These are phyloP conservation scores for Mucor saturninus DNA, from an alignment of 371 early-diverging fungal genomes.

Conservation along the genomic window DNA sequence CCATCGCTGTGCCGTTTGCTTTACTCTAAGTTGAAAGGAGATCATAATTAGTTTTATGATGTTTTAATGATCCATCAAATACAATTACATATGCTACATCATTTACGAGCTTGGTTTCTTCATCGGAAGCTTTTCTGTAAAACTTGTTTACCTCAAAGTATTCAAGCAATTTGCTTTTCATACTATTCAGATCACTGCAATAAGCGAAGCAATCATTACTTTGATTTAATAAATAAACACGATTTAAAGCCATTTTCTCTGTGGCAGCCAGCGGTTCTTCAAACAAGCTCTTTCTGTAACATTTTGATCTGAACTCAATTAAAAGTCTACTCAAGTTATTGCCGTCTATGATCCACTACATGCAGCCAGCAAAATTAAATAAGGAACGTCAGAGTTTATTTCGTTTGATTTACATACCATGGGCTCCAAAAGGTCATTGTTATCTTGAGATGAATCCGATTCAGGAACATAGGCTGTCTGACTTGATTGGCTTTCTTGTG, in stretches of 20 bases:
- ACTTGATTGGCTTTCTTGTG: conserved; percentile 17
- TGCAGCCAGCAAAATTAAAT: conserved; percentile 13
- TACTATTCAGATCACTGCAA: conserved; percentile 24
- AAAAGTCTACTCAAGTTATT: conserved; percentile 15
- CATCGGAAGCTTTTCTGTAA: conserved; percentile 21
- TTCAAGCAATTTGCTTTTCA: conserved; percentile 23
- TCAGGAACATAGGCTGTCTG: conserved; percentile 10
- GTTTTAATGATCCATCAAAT: conserved; percentile 25
- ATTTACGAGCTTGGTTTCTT: conserved; percentile 22
- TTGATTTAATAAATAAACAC: conserved; percentile 21
- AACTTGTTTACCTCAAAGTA: conserved; percentile 24
- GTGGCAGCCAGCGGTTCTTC: conserved; percentile 14
- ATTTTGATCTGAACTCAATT: neutral
- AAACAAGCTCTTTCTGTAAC: conserved; percentile 13
- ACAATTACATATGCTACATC: conserved; percentile 28
- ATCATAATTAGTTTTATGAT: conserved; percentile 20
- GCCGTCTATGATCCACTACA: conserved; percentile 17
- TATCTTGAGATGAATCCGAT: conserved; percentile 85
- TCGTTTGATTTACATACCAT: conserved; percentile 45
- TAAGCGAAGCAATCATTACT: conserved; percentile 21
- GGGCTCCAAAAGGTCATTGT: conserved; percentile 94
- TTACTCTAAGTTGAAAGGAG: conserved; percentile 18
- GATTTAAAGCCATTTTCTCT: conserved; percentile 24
- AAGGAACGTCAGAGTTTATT: conserved; percentile 4
- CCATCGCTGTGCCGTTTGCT: conserved; percentile 10